phyloP scores from a whole-genome alignment of 345 rosid species.

The Brassica napus region DNA sequence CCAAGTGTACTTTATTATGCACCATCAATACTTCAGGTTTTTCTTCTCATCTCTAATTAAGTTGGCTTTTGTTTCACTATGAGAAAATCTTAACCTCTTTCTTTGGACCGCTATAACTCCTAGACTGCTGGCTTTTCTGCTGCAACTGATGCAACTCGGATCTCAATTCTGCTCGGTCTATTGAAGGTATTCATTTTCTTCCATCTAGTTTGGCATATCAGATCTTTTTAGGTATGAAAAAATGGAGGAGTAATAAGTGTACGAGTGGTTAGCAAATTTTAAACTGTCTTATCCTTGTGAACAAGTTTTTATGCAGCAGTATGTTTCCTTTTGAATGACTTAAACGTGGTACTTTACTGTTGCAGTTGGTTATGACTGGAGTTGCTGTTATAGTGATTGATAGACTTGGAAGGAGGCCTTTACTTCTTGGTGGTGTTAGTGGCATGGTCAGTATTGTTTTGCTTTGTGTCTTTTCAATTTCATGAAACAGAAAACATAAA shows the following conservation, averaged over 20 bases:
- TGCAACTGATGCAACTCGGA: constrained; percentile 95
- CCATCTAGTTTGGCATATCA: neutral
- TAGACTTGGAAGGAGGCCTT: constrained; percentile 90
- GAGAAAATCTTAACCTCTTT: constrained; percentile 13
- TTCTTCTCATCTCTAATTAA: neutral
- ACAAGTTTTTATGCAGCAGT: neutral
- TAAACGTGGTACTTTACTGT: constrained; percentile 3
- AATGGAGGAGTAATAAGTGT: neutral
- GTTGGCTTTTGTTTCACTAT: constrained; percentile 15
- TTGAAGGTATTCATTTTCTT: constrained; percentile 57
- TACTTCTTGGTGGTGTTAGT: constrained; percentile 87
- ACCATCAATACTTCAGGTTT: constrained; percentile 82
- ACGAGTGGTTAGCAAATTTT: neutral
- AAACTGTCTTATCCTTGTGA: neutral
- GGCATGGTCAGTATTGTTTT: constrained; percentile 56
- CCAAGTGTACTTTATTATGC: constrained; percentile 99
- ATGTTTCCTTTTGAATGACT: neutral
- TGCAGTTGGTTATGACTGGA: constrained; percentile 91
- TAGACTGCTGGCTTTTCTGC: constrained; percentile 97
- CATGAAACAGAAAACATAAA: neutral
- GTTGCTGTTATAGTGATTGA: constrained; percentile 79
- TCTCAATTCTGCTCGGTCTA: constrained; percentile 83
- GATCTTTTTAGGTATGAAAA: neutral
- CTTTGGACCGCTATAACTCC: constrained; percentile 22
- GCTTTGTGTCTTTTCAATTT: no score